Conservation (phyloP, 2,329 filamentous ascomycete genomes). For the Diaporthe vaccinii region DNA sequence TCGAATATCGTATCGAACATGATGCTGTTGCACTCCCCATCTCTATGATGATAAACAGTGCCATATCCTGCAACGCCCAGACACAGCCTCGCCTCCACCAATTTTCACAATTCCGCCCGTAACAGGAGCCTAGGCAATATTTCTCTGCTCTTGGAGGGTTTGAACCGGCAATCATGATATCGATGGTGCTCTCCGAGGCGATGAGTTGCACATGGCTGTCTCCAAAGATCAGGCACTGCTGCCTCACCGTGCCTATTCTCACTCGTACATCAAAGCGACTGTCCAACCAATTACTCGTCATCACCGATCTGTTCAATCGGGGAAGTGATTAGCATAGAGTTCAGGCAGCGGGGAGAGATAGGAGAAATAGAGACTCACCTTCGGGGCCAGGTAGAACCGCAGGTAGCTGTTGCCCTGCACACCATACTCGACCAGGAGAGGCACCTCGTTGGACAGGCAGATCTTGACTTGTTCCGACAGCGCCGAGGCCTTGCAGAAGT, state of each 20-base stretch:
- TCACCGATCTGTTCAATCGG: conserved; percentile 52
- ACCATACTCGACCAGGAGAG: conserved; percentile 92
- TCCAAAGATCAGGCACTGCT: not conserved
- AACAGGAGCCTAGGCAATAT: conserved; percentile 20
- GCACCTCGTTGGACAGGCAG: conserved; percentile 95
- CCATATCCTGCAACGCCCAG: conserved; percentile 39
- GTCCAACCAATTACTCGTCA: conserved; percentile 49
- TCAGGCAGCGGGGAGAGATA: not conserved
- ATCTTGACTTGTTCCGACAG: conserved; percentile 88
- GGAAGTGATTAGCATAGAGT: conserved; percentile 17
- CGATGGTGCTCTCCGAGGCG: not conserved
- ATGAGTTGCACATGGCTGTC: conserved; percentile 12
- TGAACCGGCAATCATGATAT: conserved; percentile 2
- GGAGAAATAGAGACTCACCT: conserved; percentile 71
- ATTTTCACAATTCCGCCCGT: conserved; percentile 30
- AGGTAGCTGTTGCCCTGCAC: conserved; percentile 87
- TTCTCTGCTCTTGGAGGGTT: not conserved
- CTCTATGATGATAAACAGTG: conserved; percentile 33
- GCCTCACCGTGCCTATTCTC: conserved; percentile 28
- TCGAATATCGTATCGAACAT: conserved; percentile 36
- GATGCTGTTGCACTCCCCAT: conserved; percentile 30
- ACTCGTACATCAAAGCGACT: conserved; percentile 21
- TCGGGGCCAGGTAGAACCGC: conserved; percentile 97
- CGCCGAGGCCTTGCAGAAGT: conserved; percentile 98
- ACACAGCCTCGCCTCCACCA: conserved; percentile 13